A percentile compares a stretch with the other conserved stretches of the same genome.
phyloP scores from a whole-genome alignment of 2,329 filamentous ascomycete species.

The Emmonsiellopsis sp. region DNA sequence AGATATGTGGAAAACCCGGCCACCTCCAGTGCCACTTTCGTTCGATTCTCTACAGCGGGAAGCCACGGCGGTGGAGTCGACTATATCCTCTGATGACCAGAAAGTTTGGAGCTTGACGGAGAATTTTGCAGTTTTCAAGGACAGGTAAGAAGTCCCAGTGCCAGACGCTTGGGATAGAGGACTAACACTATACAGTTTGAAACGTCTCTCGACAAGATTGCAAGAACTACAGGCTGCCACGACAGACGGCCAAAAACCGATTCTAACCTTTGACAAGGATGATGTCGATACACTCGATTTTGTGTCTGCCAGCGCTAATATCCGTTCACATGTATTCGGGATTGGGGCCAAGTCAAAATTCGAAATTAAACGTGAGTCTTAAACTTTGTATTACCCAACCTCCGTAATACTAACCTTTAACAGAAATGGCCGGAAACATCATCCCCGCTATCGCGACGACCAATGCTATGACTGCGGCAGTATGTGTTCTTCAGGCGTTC shows the following conservation, averaged over 20 bases:
- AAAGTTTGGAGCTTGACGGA: conserved; percentile 71
- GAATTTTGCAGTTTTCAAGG: conserved; percentile 75
- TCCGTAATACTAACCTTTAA: conserved; percentile 8
- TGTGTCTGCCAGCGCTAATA: conserved; percentile 80
- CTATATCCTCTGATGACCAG: conserved; percentile 58
- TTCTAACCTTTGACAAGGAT: conserved; percentile 91
- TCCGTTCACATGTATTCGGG: conserved; percentile 79
- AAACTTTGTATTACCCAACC: not conserved
- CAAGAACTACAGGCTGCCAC: conserved; percentile 51
- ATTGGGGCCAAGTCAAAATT: conserved; percentile 87
- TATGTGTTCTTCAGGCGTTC: conserved; percentile 87
- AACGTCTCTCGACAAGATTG: conserved; percentile 65
- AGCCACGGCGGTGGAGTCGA: conserved; percentile 41
- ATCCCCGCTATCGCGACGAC: conserved; percentile 97
- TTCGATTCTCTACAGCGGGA: conserved; percentile 54
- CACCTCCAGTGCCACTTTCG: conserved; percentile 61
- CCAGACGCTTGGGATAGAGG: conserved; percentile 7
- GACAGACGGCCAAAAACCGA: conserved; percentile 36
- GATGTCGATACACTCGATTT: conserved; percentile 93
- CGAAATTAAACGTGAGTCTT: conserved; percentile 65
- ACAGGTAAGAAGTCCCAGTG: conserved; percentile 42
- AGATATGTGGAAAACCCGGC: conserved; percentile 89
- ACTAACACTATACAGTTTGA: conserved; percentile 43
- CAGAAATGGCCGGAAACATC: conserved; percentile 97
- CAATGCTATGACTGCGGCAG: conserved; percentile 87